These are phyloP conservation scores for Candida nitratophila DNA, from an alignment of 805 yeast genomes.

Conservation along the genomic window DNA sequence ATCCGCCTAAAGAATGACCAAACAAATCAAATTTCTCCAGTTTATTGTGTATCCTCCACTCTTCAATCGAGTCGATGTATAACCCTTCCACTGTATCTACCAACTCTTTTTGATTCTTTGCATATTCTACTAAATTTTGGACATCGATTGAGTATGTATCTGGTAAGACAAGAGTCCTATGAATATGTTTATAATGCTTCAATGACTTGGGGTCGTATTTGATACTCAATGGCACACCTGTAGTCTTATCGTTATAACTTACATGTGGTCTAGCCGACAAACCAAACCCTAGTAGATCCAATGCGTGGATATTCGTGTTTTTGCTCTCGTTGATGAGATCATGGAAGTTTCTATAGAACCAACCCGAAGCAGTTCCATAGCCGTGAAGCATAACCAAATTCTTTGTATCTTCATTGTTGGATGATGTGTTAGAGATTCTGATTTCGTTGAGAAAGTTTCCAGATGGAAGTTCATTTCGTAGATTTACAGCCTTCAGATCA, in stretches of 20 bases:
- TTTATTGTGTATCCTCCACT: conserved; percentile 48
- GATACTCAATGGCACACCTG: conserved; percentile 19
- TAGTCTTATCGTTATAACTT: conserved; percentile 13
- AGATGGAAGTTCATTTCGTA: not conserved
- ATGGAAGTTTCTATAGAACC: conserved; percentile 48
- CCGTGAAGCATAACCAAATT: conserved; percentile 51
- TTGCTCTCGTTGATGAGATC: conserved; percentile 28
- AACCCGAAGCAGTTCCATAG: conserved; percentile 48
- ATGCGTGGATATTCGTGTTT: conserved; percentile 26
- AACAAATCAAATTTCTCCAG: conserved; percentile 52
- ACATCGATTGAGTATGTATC: conserved; percentile 9
- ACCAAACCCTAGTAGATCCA: conserved; percentile 51
- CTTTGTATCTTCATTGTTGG: conserved; percentile 1
- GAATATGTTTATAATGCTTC: conserved; percentile 14
- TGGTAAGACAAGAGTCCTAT: conserved; percentile 17
- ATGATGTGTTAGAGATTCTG: conserved; percentile 14
- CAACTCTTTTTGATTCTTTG: conserved; percentile 28
- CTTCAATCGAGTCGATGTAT: conserved; percentile 53
- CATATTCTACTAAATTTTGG: conserved; percentile 21
- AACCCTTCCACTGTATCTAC: conserved; percentile 43
- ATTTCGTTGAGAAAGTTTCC: conserved; percentile 20
- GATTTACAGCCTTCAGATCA: not conserved
- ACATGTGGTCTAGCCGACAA: conserved; percentile 41
- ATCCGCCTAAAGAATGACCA: conserved; percentile 80
- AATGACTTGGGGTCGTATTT: conserved; percentile 13